Evolutionary conservation across 306 rosid species (phyloP).

Genomic region (Acmispon strigosus): DNA sequence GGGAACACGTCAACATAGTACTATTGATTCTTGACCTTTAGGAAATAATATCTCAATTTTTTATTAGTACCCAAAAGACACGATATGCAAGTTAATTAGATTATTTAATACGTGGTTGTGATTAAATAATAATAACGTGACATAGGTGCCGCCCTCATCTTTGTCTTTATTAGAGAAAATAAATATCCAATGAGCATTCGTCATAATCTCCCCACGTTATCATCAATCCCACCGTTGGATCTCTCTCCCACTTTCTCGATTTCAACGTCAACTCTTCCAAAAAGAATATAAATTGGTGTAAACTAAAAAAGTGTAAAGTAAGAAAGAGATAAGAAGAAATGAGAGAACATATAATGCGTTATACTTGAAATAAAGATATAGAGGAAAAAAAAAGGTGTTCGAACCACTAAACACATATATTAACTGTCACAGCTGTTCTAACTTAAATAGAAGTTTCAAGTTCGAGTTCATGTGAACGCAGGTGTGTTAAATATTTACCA

Average conservation of each 20-base stretch:
- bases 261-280: slow-evolving; percentile 17
- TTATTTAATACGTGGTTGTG: neutral
- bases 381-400: no score
- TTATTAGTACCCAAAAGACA: neutral
- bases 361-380: no score
- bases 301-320: no score
- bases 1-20: neutral
- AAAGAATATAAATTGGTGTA: no score
- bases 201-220: slow-evolving; percentile 36
- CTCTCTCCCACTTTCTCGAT: neutral
- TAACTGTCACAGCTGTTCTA: no score
- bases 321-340: no score
- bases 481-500: no score
- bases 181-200: slow-evolving; percentile 26
- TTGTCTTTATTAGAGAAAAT: slow-evolving; percentile 23
- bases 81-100: neutral
- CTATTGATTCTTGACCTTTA: neutral
- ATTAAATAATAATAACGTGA: slow-evolving; percentile 14
- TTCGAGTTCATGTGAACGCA: no score
- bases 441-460: no score
- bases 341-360: no score
- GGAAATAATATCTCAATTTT: neutral
- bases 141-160: slow-evolving; percentile 24
- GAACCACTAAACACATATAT: no score
- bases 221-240: slow-evolving; percentile 42